Base-by-base conservation (phyloP, 768 basidiomycete genomes). In the Tricholoma terreum region DNA sequence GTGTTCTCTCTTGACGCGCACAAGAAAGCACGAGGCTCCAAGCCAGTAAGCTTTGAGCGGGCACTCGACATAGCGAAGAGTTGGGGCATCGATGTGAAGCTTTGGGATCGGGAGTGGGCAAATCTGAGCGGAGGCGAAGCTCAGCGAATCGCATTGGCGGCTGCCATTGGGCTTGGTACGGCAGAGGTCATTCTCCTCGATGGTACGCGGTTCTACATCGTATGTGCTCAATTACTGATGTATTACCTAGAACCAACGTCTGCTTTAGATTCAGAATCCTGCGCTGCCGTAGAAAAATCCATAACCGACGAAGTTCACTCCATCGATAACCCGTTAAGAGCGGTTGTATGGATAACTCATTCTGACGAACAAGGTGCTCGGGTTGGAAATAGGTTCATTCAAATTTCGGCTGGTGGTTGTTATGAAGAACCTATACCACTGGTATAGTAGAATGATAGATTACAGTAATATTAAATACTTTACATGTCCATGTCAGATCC, bases 291-390 rank as follows among this genome's bases (percentile, higher is more conserved):
- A 1, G 94, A 96, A 67, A 71, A 78, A 45, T 80, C 75, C 46
- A 72, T 95, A 12, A 57, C 78, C 4, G 67, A 76, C 7, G 78
- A 85, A 54, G 68, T 94, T 34, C 78, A 68, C 38, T 75, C 77
- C 1, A 54, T 71, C 8, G 72, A 80, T 36, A 75, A 80, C 19
- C 72, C 74, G 33, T 70, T 91, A 52, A 89, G 90, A 67, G 88
- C 91, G 0, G 71, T 92, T 38, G 67, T 94, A 3, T 94, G 92
- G 92, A 91, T 94, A 58, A 94, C 93, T 0, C 92, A 94, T 68
- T 90, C 89, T 0, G 84, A 85, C 2, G 88, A 92, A 59, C 92
- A 94, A 69, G 89, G 84, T 4, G 73, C 80, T 61, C 77, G 90
- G 53, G 82, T 89, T 36, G 92, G 90, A 12, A 90, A 83, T 1